Conservation (phyloP, 2,329 filamentous ascomycete genomes). For the Ophiocordyceps camponoti-leonardi region DNA sequence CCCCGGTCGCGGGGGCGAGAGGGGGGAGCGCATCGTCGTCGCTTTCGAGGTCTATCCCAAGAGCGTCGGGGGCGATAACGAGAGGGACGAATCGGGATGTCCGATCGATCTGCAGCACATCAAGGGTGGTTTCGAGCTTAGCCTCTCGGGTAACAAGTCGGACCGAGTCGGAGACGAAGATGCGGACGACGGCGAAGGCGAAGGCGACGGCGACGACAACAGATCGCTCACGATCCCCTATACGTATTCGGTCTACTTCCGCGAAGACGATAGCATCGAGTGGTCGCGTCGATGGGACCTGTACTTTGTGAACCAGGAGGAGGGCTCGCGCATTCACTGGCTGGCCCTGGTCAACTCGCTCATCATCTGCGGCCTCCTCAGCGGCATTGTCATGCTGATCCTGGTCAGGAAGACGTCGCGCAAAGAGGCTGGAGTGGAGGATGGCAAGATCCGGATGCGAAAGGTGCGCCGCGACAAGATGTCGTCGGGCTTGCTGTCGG, state of each 20-base stretch:
- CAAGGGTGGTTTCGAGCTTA: constrained; percentile 50
- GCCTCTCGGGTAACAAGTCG: constrained; percentile 46
- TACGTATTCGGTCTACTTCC: constrained; percentile 81
- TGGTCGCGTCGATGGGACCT: constrained; percentile 79
- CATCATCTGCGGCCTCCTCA: constrained; percentile 65
- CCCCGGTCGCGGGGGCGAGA: constrained; percentile 48
- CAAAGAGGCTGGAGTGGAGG: constrained; percentile 49
- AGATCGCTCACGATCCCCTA: constrained; percentile 60
- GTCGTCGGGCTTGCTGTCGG: constrained; percentile 30
- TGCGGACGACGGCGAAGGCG: constrained; percentile 21
- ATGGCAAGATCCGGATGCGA: constrained; percentile 43
- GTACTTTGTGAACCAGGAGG: constrained; percentile 78
- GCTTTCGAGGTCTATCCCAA: constrained; percentile 85
- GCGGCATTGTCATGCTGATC: constrained; percentile 66
- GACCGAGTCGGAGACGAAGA: constrained; percentile 14
- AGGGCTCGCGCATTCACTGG: constrained; percentile 71
- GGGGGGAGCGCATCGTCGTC: constrained; percentile 63
- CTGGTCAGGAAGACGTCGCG: constrained; percentile 57
- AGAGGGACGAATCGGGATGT: constrained; percentile 47
- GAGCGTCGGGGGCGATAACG: constrained; percentile 47
- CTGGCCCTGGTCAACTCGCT: constrained; percentile 76
- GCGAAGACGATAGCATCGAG: constrained; percentile 62
- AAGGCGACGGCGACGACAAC: constrained; percentile 41
- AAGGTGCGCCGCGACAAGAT: constrained; percentile 35
- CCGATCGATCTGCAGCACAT: constrained; percentile 48